Conservation (phyloP, 768 basidiomycete genomes). For the Agrocybe praecox region DNA sequence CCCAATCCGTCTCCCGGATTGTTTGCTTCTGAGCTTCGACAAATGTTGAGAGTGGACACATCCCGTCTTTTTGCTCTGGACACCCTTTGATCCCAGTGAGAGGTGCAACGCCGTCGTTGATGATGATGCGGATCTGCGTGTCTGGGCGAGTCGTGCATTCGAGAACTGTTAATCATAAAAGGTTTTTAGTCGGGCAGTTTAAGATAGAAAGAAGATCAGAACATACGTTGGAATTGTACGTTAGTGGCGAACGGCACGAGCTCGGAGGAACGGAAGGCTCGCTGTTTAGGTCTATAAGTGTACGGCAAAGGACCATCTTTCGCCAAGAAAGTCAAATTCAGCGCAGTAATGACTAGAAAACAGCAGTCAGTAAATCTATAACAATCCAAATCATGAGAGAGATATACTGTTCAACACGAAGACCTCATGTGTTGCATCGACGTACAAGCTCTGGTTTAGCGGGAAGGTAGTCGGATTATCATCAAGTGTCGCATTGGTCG, state of each 20-base stretch:
- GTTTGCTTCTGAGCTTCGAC: slow-evolving; percentile 57
- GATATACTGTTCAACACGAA: slow-evolving; percentile 65
- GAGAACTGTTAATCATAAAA: slow-evolving; percentile 45
- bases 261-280: slow-evolving; percentile 33
- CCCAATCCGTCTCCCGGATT: slow-evolving; percentile 61
- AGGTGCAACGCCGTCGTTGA: slow-evolving; percentile 77
- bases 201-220: too few species aligned
- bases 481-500: slow-evolving; percentile 73
- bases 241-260: slow-evolving; percentile 36
- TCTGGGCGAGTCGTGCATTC: slow-evolving; percentile 32
- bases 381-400: neutral
- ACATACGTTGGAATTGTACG: neutral
- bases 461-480: slow-evolving; percentile 55
- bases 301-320: slow-evolving; percentile 64
- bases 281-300: slow-evolving; percentile 55
- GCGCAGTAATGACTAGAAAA: slow-evolving; percentile 59
- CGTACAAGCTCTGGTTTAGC: slow-evolving; percentile 59
- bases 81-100: slow-evolving; percentile 68
- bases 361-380: neutral
- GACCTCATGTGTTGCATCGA: slow-evolving; percentile 80
- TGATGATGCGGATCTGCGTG: slow-evolving; percentile 65
- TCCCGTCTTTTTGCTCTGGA: slow-evolving; percentile 52
- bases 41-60: slow-evolving; percentile 66
- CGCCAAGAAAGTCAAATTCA: slow-evolving; percentile 71
- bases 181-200: too few species aligned